phyloP scores from a whole-genome alignment of 306 rosid genomes.

The Medicago arabica region DNA sequence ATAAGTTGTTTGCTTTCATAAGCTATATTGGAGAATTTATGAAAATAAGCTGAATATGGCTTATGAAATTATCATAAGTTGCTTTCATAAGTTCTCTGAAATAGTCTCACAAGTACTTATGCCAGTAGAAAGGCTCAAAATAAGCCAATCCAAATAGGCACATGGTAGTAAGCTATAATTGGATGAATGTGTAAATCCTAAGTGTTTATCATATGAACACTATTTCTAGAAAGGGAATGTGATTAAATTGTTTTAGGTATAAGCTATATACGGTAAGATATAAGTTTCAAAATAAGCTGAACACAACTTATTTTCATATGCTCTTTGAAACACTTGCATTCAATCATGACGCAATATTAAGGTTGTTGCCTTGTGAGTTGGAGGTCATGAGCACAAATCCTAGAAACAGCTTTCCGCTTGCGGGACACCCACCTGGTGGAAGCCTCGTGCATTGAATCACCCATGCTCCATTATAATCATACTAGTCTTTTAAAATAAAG shows the following conservation, averaged over 20 bases:
- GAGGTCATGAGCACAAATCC: neutral
- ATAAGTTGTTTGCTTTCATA: neutral
- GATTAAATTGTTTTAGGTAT: neutral
- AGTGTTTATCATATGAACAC: neutral
- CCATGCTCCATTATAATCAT: neutral
- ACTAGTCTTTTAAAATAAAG: neutral
- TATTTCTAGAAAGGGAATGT: neutral
- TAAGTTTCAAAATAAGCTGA: neutral
- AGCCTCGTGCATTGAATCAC: neutral
- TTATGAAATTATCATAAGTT: too few species aligned
- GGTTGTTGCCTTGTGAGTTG: neutral
- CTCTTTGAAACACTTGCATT: neutral
- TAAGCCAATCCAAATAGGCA: neutral
- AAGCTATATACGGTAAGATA: neutral
- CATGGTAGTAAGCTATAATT: neutral
- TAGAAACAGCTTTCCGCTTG: neutral
- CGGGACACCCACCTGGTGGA: neutral
- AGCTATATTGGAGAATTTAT: neutral
- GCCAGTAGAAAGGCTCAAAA: neutral
- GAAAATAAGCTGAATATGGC: neutral
- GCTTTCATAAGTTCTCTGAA: too few species aligned
- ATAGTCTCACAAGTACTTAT: neutral
- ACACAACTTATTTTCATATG: neutral
- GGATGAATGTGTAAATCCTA: too few species aligned
- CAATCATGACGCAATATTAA: neutral